Evolutionary conservation across 2,329 filamentous ascomycete genomes (phyloP).

Genomic region (Xylaria sp.): DNA sequence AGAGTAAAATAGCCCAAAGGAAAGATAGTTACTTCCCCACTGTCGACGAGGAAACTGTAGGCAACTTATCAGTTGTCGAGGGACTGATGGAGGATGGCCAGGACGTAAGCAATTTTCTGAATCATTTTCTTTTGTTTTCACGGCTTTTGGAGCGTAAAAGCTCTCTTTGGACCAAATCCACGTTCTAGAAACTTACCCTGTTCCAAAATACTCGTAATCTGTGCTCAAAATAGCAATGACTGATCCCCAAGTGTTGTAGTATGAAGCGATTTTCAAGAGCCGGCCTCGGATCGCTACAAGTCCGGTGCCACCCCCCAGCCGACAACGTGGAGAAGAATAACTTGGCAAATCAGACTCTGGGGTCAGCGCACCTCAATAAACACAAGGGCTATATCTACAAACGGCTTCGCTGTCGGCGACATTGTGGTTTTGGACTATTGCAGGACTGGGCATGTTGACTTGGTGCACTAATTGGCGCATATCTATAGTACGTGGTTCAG

Average conservation of each 20-base stretch:
- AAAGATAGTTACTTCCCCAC: conserved; percentile 60
- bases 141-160: not conserved
- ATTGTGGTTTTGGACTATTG: not conserved
- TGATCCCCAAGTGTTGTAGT: conserved; percentile 29
- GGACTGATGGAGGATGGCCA: conserved; percentile 71
- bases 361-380: not conserved
- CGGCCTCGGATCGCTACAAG: conserved; percentile 82
- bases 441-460: not conserved
- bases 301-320: conserved; percentile 65
- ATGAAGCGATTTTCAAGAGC: conserved; percentile 84
- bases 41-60: conserved; percentile 57
- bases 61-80: conserved; percentile 55
- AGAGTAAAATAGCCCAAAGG: conserved; percentile 54
- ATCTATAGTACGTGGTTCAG: not conserved
- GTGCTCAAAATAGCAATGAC: not conserved
- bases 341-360: not conserved
- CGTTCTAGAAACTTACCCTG: not conserved
- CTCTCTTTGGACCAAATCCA: not conserved
- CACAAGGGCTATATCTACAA: not conserved
- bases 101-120: conserved; percentile 53
- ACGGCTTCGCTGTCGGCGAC: not conserved
- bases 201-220: not conserved
- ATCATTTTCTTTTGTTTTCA: not conserved
- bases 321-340: conserved; percentile 5
- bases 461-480: not conserved